Evolutionary conservation across 2,329 filamentous ascomycete species (phyloP), one percentile per base, ranked within the genome.

Genomic region (Pyricularia sp.): DNA sequence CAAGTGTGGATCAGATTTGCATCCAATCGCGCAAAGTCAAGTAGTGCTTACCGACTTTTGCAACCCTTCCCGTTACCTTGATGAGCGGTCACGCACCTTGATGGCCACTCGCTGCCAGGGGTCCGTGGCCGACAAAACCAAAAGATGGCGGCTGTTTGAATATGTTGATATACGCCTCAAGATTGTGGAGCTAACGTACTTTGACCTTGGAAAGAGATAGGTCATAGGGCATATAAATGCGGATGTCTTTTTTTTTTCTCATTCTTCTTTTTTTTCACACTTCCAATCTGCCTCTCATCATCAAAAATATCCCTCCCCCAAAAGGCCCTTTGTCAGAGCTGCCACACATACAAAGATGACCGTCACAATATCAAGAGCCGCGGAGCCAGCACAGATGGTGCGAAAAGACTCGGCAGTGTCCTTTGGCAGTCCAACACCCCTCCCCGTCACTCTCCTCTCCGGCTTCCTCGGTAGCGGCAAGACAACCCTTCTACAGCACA

Each of bases 401-500:
- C 59, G 59, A 12, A 65, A 23, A 31, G 64, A 65, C 17, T 65
- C 64, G 11, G 64, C 30, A 11, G 26, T 65, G 9, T 30, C 42
- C 12, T 31, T 65, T 14, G 23, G 11, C 11, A 65, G 20, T 4
- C 20, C 65, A 17, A 50, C 25, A 36, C 78, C 81, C 3, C 77
- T 89, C 5, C 87, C 86, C 4, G 86, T 89, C 2, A 89, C 86
- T 0, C 79, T 89, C 0, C 79, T 89, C 0, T 88, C 86, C 1
- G 86, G 86, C 0, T 89, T 89, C 67, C 73, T 89, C 71, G 89
- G 89, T 12, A 86, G 88, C 64, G 90, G 90, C 1, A 92, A 92
- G 75, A 92, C 90, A 0, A 92, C 90, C 0, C 81, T 92, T 0
- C 81, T 92, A 0, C 85, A 90, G 70, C 86, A 91, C 70, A 90